Evolutionary conservation across 805 yeast species (phyloP).

Genomic region (Sungouiozyma intestinalis): DNA sequence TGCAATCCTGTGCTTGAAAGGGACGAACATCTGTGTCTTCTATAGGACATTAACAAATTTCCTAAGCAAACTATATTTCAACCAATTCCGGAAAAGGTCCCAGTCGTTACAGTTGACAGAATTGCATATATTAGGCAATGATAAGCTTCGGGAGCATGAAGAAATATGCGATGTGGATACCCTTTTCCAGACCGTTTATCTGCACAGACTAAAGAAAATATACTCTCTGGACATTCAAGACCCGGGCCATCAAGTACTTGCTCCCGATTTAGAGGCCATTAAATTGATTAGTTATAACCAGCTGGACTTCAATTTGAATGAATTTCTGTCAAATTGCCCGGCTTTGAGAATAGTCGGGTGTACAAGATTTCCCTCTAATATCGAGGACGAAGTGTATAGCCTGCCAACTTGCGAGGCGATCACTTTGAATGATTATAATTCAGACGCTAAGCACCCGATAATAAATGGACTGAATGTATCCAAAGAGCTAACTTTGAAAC

Average conservation of each 20-base stretch:
- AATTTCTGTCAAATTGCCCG: conserved; percentile 11
- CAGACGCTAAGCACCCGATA: conserved; percentile 9
- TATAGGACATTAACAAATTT: conserved; percentile 17
- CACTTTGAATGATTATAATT: conserved; percentile 13
- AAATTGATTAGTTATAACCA: conserved; percentile 10
- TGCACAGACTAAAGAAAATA: conserved; percentile 12
- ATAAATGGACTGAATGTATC: conserved; percentile 15
- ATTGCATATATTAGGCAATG: conserved; percentile 18
- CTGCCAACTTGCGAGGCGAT: conserved; percentile 18
- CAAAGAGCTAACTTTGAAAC: conserved; percentile 8
- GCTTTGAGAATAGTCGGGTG: conserved; percentile 11
- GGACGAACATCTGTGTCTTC: conserved; percentile 15
- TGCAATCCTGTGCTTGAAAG: conserved; percentile 4
- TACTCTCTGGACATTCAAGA: conserved; percentile 16
- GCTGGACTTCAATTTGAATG: conserved; percentile 1
- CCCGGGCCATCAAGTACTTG: conserved; percentile 8
- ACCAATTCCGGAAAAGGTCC: conserved; percentile 9
- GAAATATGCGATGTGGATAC: conserved; percentile 17
- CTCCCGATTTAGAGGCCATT: conserved; percentile 11
- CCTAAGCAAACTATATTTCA: conserved; percentile 21
- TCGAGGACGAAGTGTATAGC: conserved; percentile 3
- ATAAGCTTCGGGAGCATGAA: conserved; percentile 1
- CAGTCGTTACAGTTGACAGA: conserved; percentile 14
- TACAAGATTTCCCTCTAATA: conserved; percentile 13
- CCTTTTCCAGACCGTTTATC: conserved; percentile 16